Base-by-base conservation (phyloP, 495 filamentous ascomycete genomes). In the Podospora sp. region DNA sequence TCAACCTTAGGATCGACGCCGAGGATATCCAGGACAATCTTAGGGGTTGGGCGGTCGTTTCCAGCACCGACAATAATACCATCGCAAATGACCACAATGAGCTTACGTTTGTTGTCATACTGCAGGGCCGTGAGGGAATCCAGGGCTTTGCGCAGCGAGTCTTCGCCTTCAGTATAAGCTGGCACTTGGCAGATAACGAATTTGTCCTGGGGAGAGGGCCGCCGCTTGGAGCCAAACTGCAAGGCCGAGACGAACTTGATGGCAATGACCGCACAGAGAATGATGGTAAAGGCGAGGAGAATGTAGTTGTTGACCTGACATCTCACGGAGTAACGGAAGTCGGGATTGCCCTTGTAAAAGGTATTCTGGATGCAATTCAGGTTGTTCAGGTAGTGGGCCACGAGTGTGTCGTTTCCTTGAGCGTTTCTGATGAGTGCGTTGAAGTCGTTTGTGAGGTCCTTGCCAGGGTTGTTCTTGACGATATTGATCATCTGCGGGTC, bases 151-250 rank as follows among this genome's bases (percentile, higher is more conserved):
- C 95, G 85, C 22, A 99, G 80, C 21, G 92, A 90, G 76, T 99
- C 94, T 81, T 99, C 95, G 66, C 94, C 95, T 82, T 99, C 95
- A 0, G 95, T 99, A 75, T 99, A 99, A 14, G 95, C 95, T 21
- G 95, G 95, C 62, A 99, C 92, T 77, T 97, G 91, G 81, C 95
- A 98, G 68, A 99, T 97, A 66, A 99, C 95, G 67, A 99, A 99
- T 76, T 97, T 98, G 76, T 99, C 95, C 78, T 98, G 95, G 26
- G 92, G 89, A 20, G 90, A 83, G 5, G 95, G 95, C 20, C 92
- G 91, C 29, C 91, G 89, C 80, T 97, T 97, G 57, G 92, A 90
- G 20, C 95, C 94, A 68, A 99, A 90, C 75, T 99, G 95, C 26
- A 99, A 84, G 53, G 95, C 95, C 63, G 95, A 90, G 71, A 99